A percentile compares a stretch with the other conserved stretches of the same genome.
These are phyloP conservation scores for Sclerotinia subarctica DNA, from an alignment of 2,329 filamentous ascomycete species.

Conservation along the genomic window DNA sequence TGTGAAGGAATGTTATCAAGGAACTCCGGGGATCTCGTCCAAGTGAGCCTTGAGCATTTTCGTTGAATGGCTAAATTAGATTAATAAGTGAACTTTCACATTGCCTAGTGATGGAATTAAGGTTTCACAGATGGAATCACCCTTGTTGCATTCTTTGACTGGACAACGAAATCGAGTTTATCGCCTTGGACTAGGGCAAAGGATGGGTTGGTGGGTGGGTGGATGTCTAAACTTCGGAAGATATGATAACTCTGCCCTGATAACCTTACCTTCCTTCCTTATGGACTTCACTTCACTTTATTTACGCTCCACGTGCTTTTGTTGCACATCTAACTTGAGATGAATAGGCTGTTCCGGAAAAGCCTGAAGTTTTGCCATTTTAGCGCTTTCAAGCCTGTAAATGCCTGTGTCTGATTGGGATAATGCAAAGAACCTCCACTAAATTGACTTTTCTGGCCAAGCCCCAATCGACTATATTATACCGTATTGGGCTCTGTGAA, in stretches of 20 bases:
- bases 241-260: too few relatives aligned
- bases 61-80: not conserved
- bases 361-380: not conserved
- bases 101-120: not conserved
- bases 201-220: too few relatives aligned
- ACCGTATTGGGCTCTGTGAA: not conserved
- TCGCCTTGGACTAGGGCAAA: not conserved
- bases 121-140: not conserved
- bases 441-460: not conserved
- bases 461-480: not conserved
- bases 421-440: not conserved
- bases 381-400: not conserved
- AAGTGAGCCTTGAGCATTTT: not conserved
- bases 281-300: too few relatives aligned
- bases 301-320: conserved; percentile 3
- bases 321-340: conserved; percentile 11
- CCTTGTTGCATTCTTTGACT: not conserved
- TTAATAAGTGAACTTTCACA: too few relatives aligned
- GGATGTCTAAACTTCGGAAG: not conserved
- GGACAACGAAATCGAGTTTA: not conserved
- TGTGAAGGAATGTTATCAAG: not conserved
- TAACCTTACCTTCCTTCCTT: too few relatives aligned
- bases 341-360: conserved; percentile 4
- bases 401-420: not conserved
- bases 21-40: not conserved